Evolutionary conservation across 2,329 filamentous ascomycete genomes (phyloP), one percentile per base, ranked within the genome.

Genomic region (Fusarium goolgardi): DNA sequence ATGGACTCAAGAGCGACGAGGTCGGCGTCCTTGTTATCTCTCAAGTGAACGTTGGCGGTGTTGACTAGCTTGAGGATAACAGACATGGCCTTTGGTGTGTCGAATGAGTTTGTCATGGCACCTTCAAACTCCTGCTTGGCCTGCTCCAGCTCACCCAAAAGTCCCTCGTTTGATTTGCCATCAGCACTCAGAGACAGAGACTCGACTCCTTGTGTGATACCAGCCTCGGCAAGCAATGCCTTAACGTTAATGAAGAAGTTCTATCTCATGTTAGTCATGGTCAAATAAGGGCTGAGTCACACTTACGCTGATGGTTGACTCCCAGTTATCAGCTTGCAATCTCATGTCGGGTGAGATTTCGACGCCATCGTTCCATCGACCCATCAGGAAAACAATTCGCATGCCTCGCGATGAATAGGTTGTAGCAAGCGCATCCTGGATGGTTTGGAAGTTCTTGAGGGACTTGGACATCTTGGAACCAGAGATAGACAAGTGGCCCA

Each of bases 401-500:
- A 97, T 85, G 56, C 89, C 89, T 62, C 95, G 85, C 1, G 94
- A 84, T 0, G 92, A 96, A 83, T 93, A 97, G 13, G 80, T 83
- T 3, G 82, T 85, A 13, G 80, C 80, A 10, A 98, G 81, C 0
- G 94, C 94, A 77, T 96, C 92, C 31, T 93, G 87, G 65, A 98
- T 97, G 0, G 95, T 97, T 40, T 93, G 93, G 78, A 97, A 97
- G 78, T 97, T 98, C 82, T 98, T 97, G 59, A 98, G 81, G 18
- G 90, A 93, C 79, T 98, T 98, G 59, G 91, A 95, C 95, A 98
- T 98, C 78, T 98, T 98, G 23, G 90, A 93, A 0, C 95, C 94
- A 27, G 91, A 88, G 59, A 98, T 97, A 8, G 78, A 80, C 47
- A 97, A 81, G 77, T 98, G 95, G 0, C 95, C 95, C 91, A 96